Evolutionary conservation across 2,329 filamentous ascomycete genomes (phyloP), one percentile per base, ranked within the genome.

Genomic region (Talaromyces sp.): DNA sequence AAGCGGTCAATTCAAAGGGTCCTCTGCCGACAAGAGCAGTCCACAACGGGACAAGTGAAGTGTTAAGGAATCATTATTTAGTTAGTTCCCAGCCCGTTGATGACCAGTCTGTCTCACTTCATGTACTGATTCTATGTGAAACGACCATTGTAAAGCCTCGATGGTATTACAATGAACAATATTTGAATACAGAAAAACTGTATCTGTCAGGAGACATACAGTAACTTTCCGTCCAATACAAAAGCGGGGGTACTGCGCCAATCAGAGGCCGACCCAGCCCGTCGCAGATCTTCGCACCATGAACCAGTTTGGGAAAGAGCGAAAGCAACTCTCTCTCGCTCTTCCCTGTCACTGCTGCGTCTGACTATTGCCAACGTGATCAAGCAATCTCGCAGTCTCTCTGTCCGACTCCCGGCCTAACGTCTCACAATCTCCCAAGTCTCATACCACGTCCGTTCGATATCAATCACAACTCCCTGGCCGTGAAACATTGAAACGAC

Each of bases 271-370:
- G 21, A 1, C 9, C 25, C 23, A 21, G 8, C 40, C 39, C n/a
- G 14, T 46, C 56, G 56, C 40, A 46, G 56, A 58, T 58, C 56
- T 7, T 46, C 23, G 31, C 31, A 54, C 50, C 28, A 54, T 54
- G 50, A 54, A 54, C 50, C 50, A 7, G 31, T 37, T 54, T 35
- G 28, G 35, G 31, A 35, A 33, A 21, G 50, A 14, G 18, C 6
- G 14, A 54, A 9, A 21, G 28, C 50, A 50, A 31, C 23, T 54
- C n/a, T 2, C 21, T 54, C 28, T 46, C 42, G 6, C 12, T 23
- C 7, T 23, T 8, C 5, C 42, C 8, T 11, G 42, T 52, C 44
- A 6, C 23, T 23, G 31, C 18, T 23, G 50, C 31, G 11, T 54
- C 48, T 33, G n/a, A 23, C 14, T 28, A 8, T 7, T 28, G 28